Percentiles rank a stretch among this genome's conserved stretches.
Conservation (phyloP, 2,329 filamentous ascomycete genomes). For the Epichloe gansuensis region DNA sequence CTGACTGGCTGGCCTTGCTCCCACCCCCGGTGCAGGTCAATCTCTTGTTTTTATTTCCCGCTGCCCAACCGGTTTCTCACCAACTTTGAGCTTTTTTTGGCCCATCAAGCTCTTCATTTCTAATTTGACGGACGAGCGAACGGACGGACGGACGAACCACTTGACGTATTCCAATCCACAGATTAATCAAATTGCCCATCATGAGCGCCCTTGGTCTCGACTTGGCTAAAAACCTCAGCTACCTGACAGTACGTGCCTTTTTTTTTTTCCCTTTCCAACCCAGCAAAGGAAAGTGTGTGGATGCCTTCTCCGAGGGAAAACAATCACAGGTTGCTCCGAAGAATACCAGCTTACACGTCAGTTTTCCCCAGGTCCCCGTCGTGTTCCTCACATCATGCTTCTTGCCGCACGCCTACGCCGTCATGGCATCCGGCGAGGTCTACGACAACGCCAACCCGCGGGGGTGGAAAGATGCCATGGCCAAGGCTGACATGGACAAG, state of each 20-base stretch:
- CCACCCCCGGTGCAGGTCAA: no score
- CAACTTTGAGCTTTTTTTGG: no score
- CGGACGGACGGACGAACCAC: no score
- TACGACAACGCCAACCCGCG: slow-evolving; percentile 29
- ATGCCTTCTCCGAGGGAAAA: no score
- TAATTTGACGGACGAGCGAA: no score
- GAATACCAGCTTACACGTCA: not conserved
- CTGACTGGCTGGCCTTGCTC: no score
- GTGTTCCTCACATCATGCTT: slow-evolving; percentile 22
- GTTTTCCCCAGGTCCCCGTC: slow-evolving; percentile 23
- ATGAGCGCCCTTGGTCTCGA: slow-evolving; percentile 22
- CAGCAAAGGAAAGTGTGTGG: no score
- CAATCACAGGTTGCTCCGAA: no score
- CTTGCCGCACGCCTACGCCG: slow-evolving; percentile 23
- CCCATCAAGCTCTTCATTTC: no score
- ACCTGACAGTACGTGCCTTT: slow-evolving; percentile 5
- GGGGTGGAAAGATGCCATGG: slow-evolving; percentile 17
- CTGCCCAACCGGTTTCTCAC: no score
- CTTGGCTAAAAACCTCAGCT: slow-evolving; percentile 9
- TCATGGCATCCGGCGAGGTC: slow-evolving; percentile 16
- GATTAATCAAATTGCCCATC: slow-evolving; percentile 5
- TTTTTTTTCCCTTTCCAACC: not conserved
- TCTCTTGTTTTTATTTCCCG: no score
- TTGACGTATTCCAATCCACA: no score
- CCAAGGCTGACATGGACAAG: slow-evolving; percentile 21